Percentiles rank a stretch among this genome's conserved stretches.
Conservation (phyloP, 768 basidiomycete genomes). For the Collybiopsis confluens region DNA sequence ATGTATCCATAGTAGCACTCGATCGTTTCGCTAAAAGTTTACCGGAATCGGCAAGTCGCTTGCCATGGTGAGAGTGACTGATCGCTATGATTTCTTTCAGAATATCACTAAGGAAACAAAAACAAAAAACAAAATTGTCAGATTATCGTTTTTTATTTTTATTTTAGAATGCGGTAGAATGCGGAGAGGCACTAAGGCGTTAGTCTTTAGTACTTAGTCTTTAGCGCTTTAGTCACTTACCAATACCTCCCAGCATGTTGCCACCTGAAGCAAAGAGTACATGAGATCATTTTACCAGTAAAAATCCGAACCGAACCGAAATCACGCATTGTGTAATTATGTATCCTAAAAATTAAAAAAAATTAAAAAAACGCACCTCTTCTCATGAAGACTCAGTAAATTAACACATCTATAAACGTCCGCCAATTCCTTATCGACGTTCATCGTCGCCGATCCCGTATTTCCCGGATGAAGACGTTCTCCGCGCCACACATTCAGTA, state of each 20-base stretch:
- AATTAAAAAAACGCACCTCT: conserved; percentile 4
- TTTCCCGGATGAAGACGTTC: not conserved
- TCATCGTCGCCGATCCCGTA: conserved; percentile 8
- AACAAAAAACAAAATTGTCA: not conserved
- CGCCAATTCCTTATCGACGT: not conserved
- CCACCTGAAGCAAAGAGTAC: conserved; percentile 26
- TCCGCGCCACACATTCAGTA: conserved; percentile 2
- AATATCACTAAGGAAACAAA: too few relatives aligned
- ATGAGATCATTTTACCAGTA: not conserved
- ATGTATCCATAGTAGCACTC: too few relatives aligned
- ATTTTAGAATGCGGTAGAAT: too few relatives aligned
- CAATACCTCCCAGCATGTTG: conserved; percentile 44
- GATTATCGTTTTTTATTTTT: too few relatives aligned
- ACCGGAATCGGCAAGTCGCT: too few relatives aligned
- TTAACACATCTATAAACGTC: conserved; percentile 4
- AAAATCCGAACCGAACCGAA: too few relatives aligned
- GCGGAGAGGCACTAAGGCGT: too few relatives aligned
- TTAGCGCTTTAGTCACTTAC: conserved; percentile 35
- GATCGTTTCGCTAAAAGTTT: not conserved
- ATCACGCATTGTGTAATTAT: too few relatives aligned
- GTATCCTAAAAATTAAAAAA: too few relatives aligned
- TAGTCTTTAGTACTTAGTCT: too few relatives aligned
- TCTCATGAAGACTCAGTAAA: conserved; percentile 1
- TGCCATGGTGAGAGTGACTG: not conserved
- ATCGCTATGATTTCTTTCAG: conserved; percentile 2